phyloP scores from a whole-genome alignment of 2,329 filamentous ascomycete genomes.

The Verticillium albo-atrum region DNA sequence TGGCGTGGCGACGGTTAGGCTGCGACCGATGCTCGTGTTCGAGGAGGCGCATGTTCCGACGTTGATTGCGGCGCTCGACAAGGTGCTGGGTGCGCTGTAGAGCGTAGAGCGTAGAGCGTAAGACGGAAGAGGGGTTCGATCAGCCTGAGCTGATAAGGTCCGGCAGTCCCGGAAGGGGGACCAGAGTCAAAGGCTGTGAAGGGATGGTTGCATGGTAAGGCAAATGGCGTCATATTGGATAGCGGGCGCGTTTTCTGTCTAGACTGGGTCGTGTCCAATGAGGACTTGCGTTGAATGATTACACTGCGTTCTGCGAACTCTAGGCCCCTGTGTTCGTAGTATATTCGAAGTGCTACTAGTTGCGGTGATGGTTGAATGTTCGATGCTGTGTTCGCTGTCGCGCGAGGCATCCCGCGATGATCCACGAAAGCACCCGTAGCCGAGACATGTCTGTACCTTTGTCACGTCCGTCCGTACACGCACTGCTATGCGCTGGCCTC shows the following conservation, averaged over 20 bases:
- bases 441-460: too few species aligned
- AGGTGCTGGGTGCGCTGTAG: neutral
- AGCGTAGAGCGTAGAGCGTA: too few species aligned
- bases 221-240: neutral
- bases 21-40: slow-evolving; percentile 81
- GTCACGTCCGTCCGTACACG: too few species aligned
- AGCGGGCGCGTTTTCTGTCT: neutral
- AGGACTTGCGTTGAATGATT: neutral
- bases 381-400: too few species aligned
- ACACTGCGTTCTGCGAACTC: neutral
- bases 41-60: slow-evolving; percentile 57
- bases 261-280: neutral
- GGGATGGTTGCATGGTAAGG: neutral
- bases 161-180: neutral
- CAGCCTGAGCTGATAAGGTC: too few species aligned
- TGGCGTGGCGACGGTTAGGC: slow-evolving; percentile 62
- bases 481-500: too few species aligned
- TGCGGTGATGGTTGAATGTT: too few species aligned
- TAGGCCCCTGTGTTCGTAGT: neutral
- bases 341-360: neutral
- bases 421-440: too few species aligned
- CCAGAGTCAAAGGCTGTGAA: too few species aligned
- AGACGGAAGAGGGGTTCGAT: too few species aligned
- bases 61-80: neutral
- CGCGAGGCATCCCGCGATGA: too few species aligned